Conservation (phyloP, 805 yeast species). For the Nakazawaea anatomiae region DNA sequence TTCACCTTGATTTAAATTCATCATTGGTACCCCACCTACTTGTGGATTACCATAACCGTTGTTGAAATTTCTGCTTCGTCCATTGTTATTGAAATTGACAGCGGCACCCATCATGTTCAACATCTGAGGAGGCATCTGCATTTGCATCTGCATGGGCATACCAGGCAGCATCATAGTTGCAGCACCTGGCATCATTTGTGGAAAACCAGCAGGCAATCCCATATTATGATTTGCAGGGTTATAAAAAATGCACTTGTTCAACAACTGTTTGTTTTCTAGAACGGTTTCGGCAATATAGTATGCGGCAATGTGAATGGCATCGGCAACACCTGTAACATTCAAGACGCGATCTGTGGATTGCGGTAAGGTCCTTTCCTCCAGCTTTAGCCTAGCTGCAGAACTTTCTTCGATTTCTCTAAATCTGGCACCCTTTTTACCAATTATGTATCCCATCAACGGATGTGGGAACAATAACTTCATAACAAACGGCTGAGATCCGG, state of each 20-base stretch:
- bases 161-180: constrained; percentile 9
- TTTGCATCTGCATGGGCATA: constrained; percentile 7
- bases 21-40: constrained; percentile 12
- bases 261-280: constrained; percentile 52
- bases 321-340: constrained; percentile 72
- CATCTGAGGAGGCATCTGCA: constrained; percentile 10
- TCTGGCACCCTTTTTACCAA: constrained; percentile 70
- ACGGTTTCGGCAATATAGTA: constrained; percentile 69
- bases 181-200: constrained; percentile 13
- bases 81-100: constrained; percentile 9
- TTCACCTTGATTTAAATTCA: constrained; percentile 27
- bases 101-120: constrained; percentile 14
- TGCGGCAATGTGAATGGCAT: constrained; percentile 79
- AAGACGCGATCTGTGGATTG: constrained; percentile 73
- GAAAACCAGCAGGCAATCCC: constrained; percentile 21
- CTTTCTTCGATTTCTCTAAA: constrained; percentile 78
- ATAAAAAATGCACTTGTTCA: constrained; percentile 50
- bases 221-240: constrained; percentile 44
- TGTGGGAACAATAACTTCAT: constrained; percentile 69
- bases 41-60: constrained; percentile 12
- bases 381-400: constrained; percentile 71
- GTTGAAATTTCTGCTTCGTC: constrained; percentile 13
- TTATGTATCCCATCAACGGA: constrained; percentile 72
- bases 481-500: constrained; percentile 47
- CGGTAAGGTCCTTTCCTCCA: constrained; percentile 67